Evolutionary conservation across 257 asterid genomes (phyloP).

Genomic region (Solanum pennellii): DNA sequence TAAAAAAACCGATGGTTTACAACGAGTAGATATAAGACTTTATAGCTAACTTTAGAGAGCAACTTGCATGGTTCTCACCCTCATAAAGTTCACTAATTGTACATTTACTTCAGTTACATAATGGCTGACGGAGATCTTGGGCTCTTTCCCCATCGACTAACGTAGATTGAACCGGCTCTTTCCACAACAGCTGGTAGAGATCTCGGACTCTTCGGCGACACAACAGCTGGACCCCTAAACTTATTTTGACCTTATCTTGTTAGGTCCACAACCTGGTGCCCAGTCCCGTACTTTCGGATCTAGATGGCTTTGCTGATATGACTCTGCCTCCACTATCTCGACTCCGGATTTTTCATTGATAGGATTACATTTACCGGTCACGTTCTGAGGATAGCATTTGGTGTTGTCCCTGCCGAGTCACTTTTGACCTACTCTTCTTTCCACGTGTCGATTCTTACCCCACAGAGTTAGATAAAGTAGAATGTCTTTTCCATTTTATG

Average conservation of each 20-base stretch:
- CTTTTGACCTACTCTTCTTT: background rate
- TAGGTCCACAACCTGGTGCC: background rate
- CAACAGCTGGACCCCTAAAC: background rate
- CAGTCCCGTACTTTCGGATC: background rate
- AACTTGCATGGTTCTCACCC: background rate
- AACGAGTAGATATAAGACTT: background rate
- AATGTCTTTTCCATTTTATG: background rate
- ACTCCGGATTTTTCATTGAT: background rate
- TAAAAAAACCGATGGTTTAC: background rate
- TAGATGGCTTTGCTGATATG: background rate
- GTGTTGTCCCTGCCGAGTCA: background rate
- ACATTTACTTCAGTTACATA: background rate
- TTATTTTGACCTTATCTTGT: background rate
- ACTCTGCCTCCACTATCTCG: background rate
- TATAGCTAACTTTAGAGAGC: background rate
- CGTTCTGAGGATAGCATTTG: background rate
- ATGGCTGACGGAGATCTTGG: background rate
- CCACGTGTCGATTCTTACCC: background rate
- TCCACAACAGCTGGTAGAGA: background rate
- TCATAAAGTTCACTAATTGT: background rate
- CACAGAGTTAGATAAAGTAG: background rate
- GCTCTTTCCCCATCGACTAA: background rate
- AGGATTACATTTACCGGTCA: background rate
- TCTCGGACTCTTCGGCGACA: background rate
- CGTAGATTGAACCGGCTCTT: background rate